These are phyloP conservation scores for Plasmodium malariae DNA, from an alignment of 169 alveolate species.

Conservation along the genomic window DNA sequence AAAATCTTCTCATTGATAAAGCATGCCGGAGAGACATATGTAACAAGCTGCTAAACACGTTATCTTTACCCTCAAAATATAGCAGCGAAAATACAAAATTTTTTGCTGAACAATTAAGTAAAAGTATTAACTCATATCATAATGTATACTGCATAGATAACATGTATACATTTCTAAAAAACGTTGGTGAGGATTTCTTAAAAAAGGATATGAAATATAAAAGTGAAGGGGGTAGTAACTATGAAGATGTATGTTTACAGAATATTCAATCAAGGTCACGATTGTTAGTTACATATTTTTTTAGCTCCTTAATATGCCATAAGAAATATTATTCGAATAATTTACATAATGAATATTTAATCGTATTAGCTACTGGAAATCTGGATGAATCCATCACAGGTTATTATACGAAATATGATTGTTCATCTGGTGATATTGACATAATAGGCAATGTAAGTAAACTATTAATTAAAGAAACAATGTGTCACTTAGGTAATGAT, in stretches of 20 bases:
- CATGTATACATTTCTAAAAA: constrained; percentile 46
- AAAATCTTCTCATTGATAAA: constrained; percentile 19
- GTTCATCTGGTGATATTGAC: constrained; percentile 92
- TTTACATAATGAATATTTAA: constrained; percentile 37
- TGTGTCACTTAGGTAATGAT: constrained; percentile 58
- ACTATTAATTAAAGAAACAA: constrained; percentile 67
- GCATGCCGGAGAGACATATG: constrained; percentile 48
- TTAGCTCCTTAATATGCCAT: constrained; percentile 85
- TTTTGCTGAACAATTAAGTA: constrained; percentile 37
- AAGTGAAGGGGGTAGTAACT: constrained; percentile 59
- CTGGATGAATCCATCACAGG: constrained; percentile 88
- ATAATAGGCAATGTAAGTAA: constrained; percentile 93
- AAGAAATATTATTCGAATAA: constrained; percentile 27
- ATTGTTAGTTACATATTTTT: constrained; percentile 84
- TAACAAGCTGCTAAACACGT: constrained; percentile 53
- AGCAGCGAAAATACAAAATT: constrained; percentile 56
- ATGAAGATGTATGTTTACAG: constrained; percentile 79
- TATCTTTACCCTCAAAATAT: constrained; percentile 63
- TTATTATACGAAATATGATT: constrained; percentile 94
- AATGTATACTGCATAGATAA: constrained; percentile 29
- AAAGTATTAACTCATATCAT: constrained; percentile 53
- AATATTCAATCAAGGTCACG: constrained; percentile 85
- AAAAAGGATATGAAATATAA: constrained; percentile 39
- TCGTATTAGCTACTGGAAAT: constrained; percentile 81
- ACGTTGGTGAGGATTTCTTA: constrained; percentile 32